Evolutionary conservation across 306 rosid species (phyloP).

Genomic region (Medicago arabica): DNA sequence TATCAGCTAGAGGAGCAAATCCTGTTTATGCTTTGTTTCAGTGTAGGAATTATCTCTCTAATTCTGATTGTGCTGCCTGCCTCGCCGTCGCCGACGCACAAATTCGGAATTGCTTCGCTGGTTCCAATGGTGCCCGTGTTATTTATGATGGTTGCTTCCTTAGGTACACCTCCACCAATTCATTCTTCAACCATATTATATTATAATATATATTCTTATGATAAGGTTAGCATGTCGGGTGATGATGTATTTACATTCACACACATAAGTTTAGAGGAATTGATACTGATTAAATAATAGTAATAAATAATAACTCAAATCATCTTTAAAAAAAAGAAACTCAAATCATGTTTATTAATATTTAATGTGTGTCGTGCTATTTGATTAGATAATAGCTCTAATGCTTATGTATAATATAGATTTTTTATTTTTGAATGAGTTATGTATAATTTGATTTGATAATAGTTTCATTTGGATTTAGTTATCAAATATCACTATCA

Average conservation of each 20-base stretch:
- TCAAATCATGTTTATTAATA: too few species aligned
- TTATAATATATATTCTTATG: background rate
- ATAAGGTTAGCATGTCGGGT: background rate
- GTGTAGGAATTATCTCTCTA: conserved; percentile 66
- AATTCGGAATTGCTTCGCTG: conserved; percentile 69
- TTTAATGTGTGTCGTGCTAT: too few species aligned
- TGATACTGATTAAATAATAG: too few species aligned
- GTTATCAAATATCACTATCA: background rate
- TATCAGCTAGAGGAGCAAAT: conserved; percentile 43
- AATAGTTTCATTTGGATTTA: too few species aligned
- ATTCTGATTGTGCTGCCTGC: conserved; percentile 59
- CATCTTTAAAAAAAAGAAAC: too few species aligned
- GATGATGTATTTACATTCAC: background rate
- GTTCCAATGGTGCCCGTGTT: conserved; percentile 76
- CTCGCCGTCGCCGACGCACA: conserved; percentile 48
- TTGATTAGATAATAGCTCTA: too few species aligned
- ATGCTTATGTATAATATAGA: too few species aligned
- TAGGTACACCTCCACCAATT: conserved; percentile 49
- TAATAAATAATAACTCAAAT: too few species aligned
- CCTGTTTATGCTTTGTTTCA: conserved; percentile 67
- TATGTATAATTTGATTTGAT: too few species aligned
- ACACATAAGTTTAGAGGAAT: too few species aligned
- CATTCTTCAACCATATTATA: background rate
- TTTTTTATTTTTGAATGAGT: too few species aligned
- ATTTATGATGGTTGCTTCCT: conserved; percentile 81